Conservation (phyloP, 164 flowering plant genomes). For the Umbellularia californica region DNA sequence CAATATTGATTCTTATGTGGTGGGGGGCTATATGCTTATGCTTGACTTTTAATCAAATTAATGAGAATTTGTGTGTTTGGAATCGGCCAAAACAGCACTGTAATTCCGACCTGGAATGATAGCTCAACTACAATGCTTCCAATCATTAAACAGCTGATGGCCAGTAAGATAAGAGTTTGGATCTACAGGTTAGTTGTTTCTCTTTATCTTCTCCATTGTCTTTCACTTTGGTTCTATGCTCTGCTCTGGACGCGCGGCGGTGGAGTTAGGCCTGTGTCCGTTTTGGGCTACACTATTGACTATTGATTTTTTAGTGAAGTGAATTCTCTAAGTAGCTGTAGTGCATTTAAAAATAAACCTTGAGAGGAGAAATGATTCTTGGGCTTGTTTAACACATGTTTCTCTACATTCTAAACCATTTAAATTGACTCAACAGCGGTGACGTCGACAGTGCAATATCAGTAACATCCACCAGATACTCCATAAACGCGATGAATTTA, state of each 20-base stretch:
- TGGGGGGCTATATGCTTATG: background rate
- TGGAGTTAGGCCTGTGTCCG: too few species aligned
- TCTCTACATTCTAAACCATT: too few species aligned
- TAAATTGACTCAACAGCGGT: background rate
- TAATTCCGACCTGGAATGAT: slow-evolving; percentile 29
- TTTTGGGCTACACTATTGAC: too few species aligned
- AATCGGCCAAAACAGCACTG: too few species aligned
- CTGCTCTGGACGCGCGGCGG: too few species aligned
- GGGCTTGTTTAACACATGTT: too few species aligned
- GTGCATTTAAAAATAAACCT: too few species aligned
- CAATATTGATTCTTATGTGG: background rate
- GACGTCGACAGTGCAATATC: slow-evolving; percentile 7
- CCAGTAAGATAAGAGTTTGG: slow-evolving; percentile 30
- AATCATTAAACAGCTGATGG: slow-evolving; percentile 26
- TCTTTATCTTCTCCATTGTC: background rate
- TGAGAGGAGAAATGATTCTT: too few species aligned
- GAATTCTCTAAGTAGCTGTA: too few species aligned
- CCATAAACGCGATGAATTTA: slow-evolving; percentile 23
- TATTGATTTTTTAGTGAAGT: background rate
- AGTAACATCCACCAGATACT: slow-evolving; percentile 28
- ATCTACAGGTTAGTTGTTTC: slow-evolving; percentile 30
- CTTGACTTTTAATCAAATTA: too few species aligned
- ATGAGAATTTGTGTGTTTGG: background rate
- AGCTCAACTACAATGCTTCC: slow-evolving; percentile 27
- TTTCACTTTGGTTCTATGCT: too few species aligned